phyloP scores from a whole-genome alignment of 2,329 filamentous ascomycete species.

The Stylonectria norvegica region DNA sequence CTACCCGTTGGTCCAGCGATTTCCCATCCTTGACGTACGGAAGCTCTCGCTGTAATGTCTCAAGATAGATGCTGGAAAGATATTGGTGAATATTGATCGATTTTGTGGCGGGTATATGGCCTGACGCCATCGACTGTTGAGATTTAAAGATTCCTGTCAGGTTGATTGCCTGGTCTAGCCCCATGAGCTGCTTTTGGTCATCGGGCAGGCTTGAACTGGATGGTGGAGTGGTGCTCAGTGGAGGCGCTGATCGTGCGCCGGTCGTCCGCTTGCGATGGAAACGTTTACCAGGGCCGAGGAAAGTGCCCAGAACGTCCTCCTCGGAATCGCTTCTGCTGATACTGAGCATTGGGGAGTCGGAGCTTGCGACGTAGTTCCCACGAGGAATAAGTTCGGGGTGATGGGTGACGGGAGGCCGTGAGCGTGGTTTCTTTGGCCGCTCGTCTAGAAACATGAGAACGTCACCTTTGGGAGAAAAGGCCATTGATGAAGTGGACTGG shows the following conservation, averaged over 20 bases:
- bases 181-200: slow-evolving; percentile 42
- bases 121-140: slow-evolving; percentile 62
- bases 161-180: slow-evolving; percentile 56
- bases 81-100: slow-evolving; percentile 54
- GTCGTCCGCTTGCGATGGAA: slow-evolving; percentile 39
- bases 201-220: slow-evolving; percentile 33
- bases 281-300: slow-evolving; percentile 48
- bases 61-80: slow-evolving; percentile 54
- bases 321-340: slow-evolving; percentile 63
- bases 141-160: slow-evolving; percentile 55
- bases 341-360: slow-evolving; percentile 49
- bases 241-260: slow-evolving; percentile 41
- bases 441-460: slow-evolving; percentile 61
- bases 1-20: slow-evolving; percentile 46
- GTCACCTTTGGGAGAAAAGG: slow-evolving; percentile 58
- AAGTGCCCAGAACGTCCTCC: slow-evolving; percentile 60
- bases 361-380: slow-evolving; percentile 47
- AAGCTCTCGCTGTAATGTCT: slow-evolving; percentile 49
- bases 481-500: slow-evolving; percentile 57
- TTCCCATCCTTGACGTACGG: slow-evolving; percentile 37
- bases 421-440: slow-evolving; percentile 42
- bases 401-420: slow-evolving; percentile 39
- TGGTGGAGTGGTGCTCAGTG: slow-evolving; percentile 55
- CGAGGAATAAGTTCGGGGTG: slow-evolving; percentile 35
- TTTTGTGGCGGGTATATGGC: slow-evolving; percentile 50